Percentiles rank a stretch among this genome's conserved stretches.
These are phyloP conservation scores for Ottelia alismoides DNA, from an alignment of 106 monocot genomes.

Conservation along the genomic window DNA sequence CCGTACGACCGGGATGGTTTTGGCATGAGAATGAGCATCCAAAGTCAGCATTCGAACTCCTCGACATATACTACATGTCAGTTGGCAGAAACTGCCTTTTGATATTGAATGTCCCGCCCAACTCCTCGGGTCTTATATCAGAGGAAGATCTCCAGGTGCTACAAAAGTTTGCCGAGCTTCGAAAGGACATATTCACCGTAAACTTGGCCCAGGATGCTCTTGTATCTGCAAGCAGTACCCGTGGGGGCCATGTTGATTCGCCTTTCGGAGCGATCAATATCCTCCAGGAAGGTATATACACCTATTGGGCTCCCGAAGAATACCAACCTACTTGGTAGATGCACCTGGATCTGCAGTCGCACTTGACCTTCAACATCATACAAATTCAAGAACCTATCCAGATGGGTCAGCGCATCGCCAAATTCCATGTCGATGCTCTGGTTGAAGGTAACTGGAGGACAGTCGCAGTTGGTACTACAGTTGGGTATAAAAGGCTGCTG, in stretches of 20 bases:
- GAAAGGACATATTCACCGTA: conserved; percentile 44
- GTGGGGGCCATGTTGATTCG: conserved; percentile 26
- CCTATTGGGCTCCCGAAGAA: conserved; percentile 83
- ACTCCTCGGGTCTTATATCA: conserved; percentile 85
- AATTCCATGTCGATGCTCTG: conserved; percentile 58
- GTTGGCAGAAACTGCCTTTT: conserved; percentile 86
- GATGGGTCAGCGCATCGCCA: conserved; percentile 85
- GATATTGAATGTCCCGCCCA: conserved; percentile 84
- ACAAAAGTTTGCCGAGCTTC: conserved; percentile 51
- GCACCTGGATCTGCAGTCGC: conserved; percentile 28
- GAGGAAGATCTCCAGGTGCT: conserved; percentile 86
- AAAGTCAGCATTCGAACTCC: conserved; percentile 49
- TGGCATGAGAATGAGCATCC: conserved; percentile 80
- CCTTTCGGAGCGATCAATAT: conserved; percentile 36
- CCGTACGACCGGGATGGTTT: conserved; percentile 90
- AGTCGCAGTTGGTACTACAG: conserved; percentile 49
- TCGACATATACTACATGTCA: conserved; percentile 85
- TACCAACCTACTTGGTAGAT: conserved; percentile 31
- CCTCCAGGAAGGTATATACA: conserved; percentile 48
- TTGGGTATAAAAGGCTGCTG: conserved; percentile 81
- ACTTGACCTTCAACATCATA: conserved; percentile 59
- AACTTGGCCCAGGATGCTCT: conserved; percentile 60
- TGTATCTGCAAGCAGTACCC: conserved; percentile 48
- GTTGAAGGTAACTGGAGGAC: conserved; percentile 44
- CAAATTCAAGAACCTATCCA: conserved; percentile 87